Evolutionary conservation across 1,139 yeast genomes (phyloP), one percentile per base, ranked within the genome.

Genomic region (Hanseniaspora sp.): DNA sequence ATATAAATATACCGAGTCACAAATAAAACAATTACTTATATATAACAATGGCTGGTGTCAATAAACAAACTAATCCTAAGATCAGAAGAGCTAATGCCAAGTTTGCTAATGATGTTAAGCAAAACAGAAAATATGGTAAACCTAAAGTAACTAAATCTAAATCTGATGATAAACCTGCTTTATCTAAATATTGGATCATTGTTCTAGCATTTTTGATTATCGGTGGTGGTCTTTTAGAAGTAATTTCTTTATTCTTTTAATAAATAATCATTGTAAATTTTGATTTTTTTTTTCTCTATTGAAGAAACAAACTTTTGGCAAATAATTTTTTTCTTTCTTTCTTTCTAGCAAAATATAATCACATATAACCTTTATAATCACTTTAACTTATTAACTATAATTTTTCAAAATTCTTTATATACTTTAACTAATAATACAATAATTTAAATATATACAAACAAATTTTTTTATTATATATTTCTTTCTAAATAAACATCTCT

Each of bases 141-240:
- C 76, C 78, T 52, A 75, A 75, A 63, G 61, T 61, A n/a, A 68
- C 67, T 51, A 69, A 68, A 57, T 67, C 65, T 38, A 65, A 66
- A 28, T 82, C 86, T 12, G 77, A 69, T 62, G 65, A 75, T 11
- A 83, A 94, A 84, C 66, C 86, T 38, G 65, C 77, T 73, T 68
- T 60, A 77, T 75, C 67, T 15, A 64, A 58, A 55, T 61, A 67
- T 47, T 67, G 64, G 65, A 49, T 63, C 63, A 73, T 71, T 52
- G 71, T 80, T 1, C 73, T 87, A 57, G 76, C 78, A 31, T 87
- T 87, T 67, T 73, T 87, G 60, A 75, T 88, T 6, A 74, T 84
- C 59, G 96, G 96, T 57, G 95, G 95, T 61, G 95, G 92, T 58
- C 59, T 86, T 12, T 73, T 88, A 52, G 95, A 87, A 67, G 61